These are phyloP conservation scores for Ceratocystis colombiana DNA, from an alignment of 2,329 filamentous ascomycete genomes.

Conservation along the genomic window DNA sequence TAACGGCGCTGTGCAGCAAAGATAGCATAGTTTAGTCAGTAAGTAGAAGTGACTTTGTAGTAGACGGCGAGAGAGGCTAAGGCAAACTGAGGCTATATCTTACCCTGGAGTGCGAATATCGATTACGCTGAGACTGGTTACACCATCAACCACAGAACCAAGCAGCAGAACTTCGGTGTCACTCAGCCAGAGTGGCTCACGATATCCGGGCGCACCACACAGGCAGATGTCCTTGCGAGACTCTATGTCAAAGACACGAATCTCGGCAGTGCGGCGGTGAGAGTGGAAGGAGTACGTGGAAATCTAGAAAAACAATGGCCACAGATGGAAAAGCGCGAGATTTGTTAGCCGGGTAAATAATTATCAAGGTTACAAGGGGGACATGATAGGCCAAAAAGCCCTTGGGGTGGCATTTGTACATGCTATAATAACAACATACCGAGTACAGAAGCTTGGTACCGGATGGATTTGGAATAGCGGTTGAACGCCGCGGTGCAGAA, in stretches of 20 bases:
- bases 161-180: conserved; percentile 52
- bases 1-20: conserved; percentile 11
- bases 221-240: conserved; percentile 56
- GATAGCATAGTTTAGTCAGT: neutral
- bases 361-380: neutral
- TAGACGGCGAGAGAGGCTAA: neutral
- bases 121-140: conserved; percentile 39
- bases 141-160: conserved; percentile 41
- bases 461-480: conserved; percentile 57
- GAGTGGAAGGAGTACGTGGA: conserved; percentile 72
- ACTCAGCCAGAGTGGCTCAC: conserved; percentile 67
- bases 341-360: neutral
- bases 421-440: conserved; percentile 33
- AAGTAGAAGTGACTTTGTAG: neutral
- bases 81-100: neutral
- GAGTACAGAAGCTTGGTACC: conserved; percentile 58
- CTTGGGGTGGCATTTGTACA: too few relatives aligned
- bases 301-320: conserved; percentile 34
- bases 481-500: conserved; percentile 61
- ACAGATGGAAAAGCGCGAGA: neutral
- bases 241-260: conserved; percentile 54
- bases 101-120: conserved; percentile 26
- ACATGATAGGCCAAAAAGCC: neutral
- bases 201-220: conserved; percentile 53
- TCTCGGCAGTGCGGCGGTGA: conserved; percentile 58